A percentile compares a stretch with the other conserved stretches of the same genome.
Evolutionary conservation across 169 alveolate species (phyloP).

Genomic region (Eimeria maxima): DNA sequence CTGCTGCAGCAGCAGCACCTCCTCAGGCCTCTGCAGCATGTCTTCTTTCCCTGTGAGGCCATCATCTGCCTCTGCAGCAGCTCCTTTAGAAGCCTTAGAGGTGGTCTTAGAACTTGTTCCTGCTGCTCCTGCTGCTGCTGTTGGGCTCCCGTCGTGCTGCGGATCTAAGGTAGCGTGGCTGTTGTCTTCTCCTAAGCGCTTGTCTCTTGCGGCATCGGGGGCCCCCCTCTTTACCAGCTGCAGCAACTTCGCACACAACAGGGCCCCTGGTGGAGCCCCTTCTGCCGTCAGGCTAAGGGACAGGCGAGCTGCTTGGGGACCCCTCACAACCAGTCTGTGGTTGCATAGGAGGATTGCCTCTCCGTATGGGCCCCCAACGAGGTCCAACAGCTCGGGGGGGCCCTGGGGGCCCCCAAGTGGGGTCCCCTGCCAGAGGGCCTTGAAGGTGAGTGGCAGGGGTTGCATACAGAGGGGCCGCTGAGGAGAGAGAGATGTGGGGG

Average conservation of each 20-base stretch:
- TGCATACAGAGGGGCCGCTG: neutral
- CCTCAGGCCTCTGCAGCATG: neutral
- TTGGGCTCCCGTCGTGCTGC: neutral
- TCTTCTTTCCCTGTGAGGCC: neutral
- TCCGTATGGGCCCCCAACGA: neutral
- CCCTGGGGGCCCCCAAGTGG: neutral
- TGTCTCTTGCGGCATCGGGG: neutral
- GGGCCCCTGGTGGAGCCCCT: constrained; percentile 1
- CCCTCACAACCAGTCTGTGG: constrained; percentile 1
- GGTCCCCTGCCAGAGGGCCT: constrained; percentile 24
- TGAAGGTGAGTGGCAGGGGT: neutral
- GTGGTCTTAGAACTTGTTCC: neutral
- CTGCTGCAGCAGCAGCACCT: constrained; percentile 32
- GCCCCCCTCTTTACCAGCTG: constrained; percentile 21
- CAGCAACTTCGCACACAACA: constrained; percentile 10
- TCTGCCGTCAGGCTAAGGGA: constrained; percentile 36
- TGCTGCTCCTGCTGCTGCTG: constrained; percentile 34
- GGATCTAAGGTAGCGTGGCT: neutral
- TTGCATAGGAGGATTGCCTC: neutral
- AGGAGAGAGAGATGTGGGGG: neutral
- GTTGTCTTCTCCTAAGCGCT: neutral
- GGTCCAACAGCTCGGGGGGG: neutral
- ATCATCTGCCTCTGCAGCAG: neutral
- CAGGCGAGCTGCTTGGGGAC: neutral
- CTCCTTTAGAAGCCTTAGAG: neutral